Conservation (phyloP, 192 early-diverging fungal genomes). For the Coemansia guatemalensis region DNA sequence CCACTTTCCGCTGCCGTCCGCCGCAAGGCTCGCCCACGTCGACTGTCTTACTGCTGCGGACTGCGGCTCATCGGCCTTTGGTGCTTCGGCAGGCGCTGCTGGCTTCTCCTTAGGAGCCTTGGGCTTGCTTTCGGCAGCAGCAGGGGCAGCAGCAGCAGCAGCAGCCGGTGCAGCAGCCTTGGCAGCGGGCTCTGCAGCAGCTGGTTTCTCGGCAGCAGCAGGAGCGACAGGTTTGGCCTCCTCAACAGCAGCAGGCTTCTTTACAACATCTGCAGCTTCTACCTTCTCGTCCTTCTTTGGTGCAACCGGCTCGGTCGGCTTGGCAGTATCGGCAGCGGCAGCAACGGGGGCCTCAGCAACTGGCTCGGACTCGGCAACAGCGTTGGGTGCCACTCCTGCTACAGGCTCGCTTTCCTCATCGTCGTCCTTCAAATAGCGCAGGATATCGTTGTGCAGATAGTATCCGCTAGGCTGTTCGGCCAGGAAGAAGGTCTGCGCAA, state of each 20-base stretch:
- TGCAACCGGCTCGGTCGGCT: slow-evolving; percentile 10
- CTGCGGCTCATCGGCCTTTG: slow-evolving; percentile 27
- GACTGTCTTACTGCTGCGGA: slow-evolving; percentile 60
- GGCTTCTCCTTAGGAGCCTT: slow-evolving; percentile 48
- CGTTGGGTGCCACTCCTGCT: slow-evolving; percentile 14
- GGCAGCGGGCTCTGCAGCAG: slow-evolving; percentile 17
- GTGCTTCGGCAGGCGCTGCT: slow-evolving; percentile 15
- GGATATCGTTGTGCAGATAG: slow-evolving; percentile 92
- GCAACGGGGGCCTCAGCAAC: slow-evolving; percentile 13
- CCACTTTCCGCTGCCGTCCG: slow-evolving; percentile 60
- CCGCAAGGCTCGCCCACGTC: slow-evolving; percentile 78
- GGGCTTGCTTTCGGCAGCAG: slow-evolving; percentile 39
- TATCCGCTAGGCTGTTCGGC: slow-evolving; percentile 88
- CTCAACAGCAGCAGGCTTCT: slow-evolving; percentile 24
- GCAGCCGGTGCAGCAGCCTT: slow-evolving; percentile 23
- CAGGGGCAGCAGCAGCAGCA: slow-evolving; percentile 7
- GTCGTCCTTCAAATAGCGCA: slow-evolving; percentile 94
- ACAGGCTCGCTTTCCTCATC: slow-evolving; percentile 56
- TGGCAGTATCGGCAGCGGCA: slow-evolving; percentile 16
- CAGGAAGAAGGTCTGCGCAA: slow-evolving; percentile 90
- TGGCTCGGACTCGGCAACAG: slow-evolving; percentile 7
- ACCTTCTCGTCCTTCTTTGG: slow-evolving; percentile 47
- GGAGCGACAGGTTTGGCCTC: slow-evolving; percentile 22
- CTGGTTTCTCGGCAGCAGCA: slow-evolving; percentile 9
- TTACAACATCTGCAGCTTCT: slow-evolving; percentile 26